A percentile compares a stretch with the other conserved stretches of the same genome.
phyloP scores from a whole-genome alignment of 2,329 filamentous ascomycete species.

The Grosmannia penicillata region DNA sequence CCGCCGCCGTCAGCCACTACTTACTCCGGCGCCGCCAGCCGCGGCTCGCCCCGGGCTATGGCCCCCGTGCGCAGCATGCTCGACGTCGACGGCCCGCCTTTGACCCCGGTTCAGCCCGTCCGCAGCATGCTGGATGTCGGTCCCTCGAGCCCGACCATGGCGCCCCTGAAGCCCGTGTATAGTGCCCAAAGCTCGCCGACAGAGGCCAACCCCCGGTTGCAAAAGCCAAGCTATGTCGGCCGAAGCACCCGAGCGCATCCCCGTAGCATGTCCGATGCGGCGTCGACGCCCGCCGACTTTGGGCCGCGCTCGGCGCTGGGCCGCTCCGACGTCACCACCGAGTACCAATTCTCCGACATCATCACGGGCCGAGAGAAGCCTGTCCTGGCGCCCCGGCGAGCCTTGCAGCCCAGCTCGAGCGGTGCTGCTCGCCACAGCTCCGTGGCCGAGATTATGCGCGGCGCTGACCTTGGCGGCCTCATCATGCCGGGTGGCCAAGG shows the following conservation, averaged over 20 bases:
- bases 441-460: conserved; percentile 40
- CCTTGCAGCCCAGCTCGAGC: conserved; percentile 13
- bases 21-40: conserved; percentile 9
- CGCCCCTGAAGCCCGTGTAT: conserved; percentile 16
- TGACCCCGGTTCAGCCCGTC: conserved; percentile 20
- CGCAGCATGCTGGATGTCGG: conserved; percentile 40
- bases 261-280: conserved; percentile 42
- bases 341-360: conserved; percentile 49
- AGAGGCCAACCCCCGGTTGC: conserved; percentile 21
- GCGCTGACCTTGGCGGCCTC: conserved; percentile 33
- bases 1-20: conserved; percentile 17
- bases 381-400: conserved; percentile 34
- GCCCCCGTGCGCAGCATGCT: conserved; percentile 53
- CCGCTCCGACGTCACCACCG: conserved; percentile 27
- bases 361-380: conserved; percentile 35
- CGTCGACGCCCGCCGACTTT: conserved; percentile 31
- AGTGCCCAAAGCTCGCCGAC: conserved; percentile 34
- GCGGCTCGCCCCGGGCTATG: conserved; percentile 24
- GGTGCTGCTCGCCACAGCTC: conserved; percentile 14
- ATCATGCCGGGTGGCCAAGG: conserved; percentile 28
- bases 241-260: conserved; percentile 18
- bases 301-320: conserved; percentile 21
- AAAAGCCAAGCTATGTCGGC: conserved; percentile 3
- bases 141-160: conserved; percentile 15
- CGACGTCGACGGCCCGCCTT: conserved; percentile 33